phyloP scores from a whole-genome alignment of 2,329 filamentous ascomycete species.

The Monosporascus sp. region DNA sequence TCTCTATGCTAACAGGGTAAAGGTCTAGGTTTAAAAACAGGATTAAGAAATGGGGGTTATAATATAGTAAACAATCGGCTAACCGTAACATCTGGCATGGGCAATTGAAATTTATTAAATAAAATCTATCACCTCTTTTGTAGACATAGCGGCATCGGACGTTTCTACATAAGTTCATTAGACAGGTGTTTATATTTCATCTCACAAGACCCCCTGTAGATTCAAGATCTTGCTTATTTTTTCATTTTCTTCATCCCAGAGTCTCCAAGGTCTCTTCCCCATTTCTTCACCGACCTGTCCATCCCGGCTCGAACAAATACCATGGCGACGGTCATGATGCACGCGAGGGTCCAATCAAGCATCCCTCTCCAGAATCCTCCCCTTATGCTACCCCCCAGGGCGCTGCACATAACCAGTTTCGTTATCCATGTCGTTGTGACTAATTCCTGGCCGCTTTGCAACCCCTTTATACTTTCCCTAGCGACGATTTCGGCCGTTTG shows the following conservation, averaged over 20 bases:
- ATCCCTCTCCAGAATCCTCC: constrained; percentile 25
- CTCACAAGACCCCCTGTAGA: too few relatives aligned
- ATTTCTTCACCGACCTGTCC: constrained; percentile 32
- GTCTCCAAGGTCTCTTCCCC: constrained; percentile 25
- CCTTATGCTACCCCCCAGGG: constrained; percentile 26
- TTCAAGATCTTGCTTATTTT: not conserved
- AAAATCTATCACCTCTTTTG: too few relatives aligned
- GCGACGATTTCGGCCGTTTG: constrained; percentile 56
- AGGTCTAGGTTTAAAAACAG: too few relatives aligned
- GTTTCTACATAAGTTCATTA: too few relatives aligned
- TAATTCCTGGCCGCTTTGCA: constrained; percentile 61
- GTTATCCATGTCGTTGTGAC: constrained; percentile 58
- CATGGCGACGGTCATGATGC: constrained; percentile 30
- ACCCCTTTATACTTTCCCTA: constrained; percentile 46
- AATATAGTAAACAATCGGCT: too few relatives aligned
- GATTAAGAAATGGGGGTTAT: too few relatives aligned
- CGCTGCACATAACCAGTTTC: constrained; percentile 48
- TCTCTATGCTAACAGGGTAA: too few relatives aligned
- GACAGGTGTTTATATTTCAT: too few relatives aligned
- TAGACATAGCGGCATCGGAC: too few relatives aligned
- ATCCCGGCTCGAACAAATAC: constrained; percentile 33
- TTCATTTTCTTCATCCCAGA: constrained; percentile 11
- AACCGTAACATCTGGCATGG: too few relatives aligned
- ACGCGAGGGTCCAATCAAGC: constrained; percentile 29
- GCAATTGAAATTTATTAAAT: too few relatives aligned